phyloP scores from a whole-genome alignment of 2,329 filamentous ascomycete genomes.

The Diaporthe capsici region DNA sequence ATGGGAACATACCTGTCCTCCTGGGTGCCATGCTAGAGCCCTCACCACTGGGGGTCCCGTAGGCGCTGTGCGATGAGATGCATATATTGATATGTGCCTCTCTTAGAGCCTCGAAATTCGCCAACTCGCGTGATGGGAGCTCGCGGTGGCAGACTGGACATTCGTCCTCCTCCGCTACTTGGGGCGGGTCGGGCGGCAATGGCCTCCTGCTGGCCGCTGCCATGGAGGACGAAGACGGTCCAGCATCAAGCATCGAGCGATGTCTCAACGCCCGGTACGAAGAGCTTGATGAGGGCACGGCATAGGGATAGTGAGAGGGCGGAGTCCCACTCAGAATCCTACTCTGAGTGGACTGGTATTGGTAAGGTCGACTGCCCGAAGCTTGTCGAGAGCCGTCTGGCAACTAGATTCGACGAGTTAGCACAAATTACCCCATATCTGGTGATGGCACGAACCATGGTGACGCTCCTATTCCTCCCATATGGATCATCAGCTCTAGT shows the following conservation, averaged over 20 bases:
- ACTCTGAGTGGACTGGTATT: constrained; percentile 52
- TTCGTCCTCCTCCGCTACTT: constrained; percentile 80
- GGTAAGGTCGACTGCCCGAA: constrained; percentile 43
- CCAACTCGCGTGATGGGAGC: constrained; percentile 70
- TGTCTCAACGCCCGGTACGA: constrained; percentile 43
- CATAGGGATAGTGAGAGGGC: constrained; percentile 51
- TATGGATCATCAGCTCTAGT: constrained; percentile 53
- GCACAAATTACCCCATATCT: background rate
- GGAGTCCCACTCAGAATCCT: constrained; percentile 59
- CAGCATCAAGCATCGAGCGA: constrained; percentile 52
- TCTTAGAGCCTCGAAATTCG: constrained; percentile 67
- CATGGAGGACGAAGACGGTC: constrained; percentile 50
- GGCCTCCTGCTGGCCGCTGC: constrained; percentile 53
- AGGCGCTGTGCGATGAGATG: constrained; percentile 68
- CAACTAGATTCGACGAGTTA: constrained; percentile 19
- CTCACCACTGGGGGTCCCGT: constrained; percentile 47
- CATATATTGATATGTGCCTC: constrained; percentile 72
- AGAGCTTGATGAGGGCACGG: constrained; percentile 43
- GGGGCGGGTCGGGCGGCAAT: constrained; percentile 59
- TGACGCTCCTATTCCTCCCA: constrained; percentile 62
- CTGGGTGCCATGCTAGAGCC: constrained; percentile 51
- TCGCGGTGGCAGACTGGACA: constrained; percentile 83
- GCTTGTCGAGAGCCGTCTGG: constrained; percentile 30
- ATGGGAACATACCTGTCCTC: constrained; percentile 74
- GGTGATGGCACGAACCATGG: constrained; percentile 60